phyloP scores from a whole-genome alignment of 2,329 filamentous ascomycete genomes.

The Lachnellula hyalina region DNA sequence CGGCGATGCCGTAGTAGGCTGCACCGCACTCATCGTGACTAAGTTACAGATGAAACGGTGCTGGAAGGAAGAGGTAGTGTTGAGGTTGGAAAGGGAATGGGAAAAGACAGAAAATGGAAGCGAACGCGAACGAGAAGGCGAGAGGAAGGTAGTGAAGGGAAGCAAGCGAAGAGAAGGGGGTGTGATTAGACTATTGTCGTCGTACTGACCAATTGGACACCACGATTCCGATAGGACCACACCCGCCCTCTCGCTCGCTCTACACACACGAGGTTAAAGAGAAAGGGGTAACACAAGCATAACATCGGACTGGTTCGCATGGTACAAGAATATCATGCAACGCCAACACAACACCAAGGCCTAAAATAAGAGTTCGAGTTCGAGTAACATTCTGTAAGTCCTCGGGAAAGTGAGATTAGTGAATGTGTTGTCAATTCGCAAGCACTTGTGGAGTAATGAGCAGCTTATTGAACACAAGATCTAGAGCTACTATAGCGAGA shows the following conservation, averaged over 20 bases:
- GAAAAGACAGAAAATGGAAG: neutral
- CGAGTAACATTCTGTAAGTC: neutral
- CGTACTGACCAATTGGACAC: no score
- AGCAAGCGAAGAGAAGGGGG: neutral
- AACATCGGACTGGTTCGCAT: no score
- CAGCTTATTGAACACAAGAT: no score
- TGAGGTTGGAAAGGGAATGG: neutral
- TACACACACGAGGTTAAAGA: no score
- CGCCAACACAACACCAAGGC: no score
- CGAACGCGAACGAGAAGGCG: neutral
- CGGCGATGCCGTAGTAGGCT: neutral
- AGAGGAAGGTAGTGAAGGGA: neutral
- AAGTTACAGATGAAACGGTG: neutral
- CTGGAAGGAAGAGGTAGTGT: neutral
- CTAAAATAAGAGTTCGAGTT: neutral
- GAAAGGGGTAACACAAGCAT: no score
- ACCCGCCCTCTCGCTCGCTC: no score
- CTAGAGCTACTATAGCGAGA: no score
- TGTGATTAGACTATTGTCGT: neutral
- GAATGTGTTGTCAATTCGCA: no score
- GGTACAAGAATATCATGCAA: no score
- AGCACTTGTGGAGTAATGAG: no score
- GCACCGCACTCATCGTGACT: neutral
- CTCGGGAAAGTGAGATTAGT: neutral
- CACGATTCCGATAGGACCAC: no score